Evolutionary conservation across 2,329 filamentous ascomycete genomes (phyloP).

Genomic region (Phialophora expanda): DNA sequence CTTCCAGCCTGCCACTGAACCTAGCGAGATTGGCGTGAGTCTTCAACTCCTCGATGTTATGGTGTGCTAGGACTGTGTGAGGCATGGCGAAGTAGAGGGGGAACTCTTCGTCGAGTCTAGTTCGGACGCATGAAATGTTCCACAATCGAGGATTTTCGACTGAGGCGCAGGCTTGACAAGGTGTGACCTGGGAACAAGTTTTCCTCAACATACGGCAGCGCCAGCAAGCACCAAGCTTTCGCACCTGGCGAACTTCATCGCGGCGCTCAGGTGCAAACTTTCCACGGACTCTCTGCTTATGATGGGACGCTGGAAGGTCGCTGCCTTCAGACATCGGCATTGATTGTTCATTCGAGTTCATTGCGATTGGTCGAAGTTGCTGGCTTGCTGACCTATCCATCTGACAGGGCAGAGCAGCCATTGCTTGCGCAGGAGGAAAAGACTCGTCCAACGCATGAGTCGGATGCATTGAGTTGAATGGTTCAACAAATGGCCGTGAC

Average conservation of each 20-base stretch:
- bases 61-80: conserved; percentile 59
- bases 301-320: conserved; percentile 51
- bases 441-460: neutral
- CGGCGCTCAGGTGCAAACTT: conserved; percentile 63
- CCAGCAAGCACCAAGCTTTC: conserved; percentile 66
- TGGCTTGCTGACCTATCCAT: neutral
- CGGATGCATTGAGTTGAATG: neutral
- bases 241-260: conserved; percentile 64
- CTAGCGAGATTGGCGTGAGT: conserved; percentile 40
- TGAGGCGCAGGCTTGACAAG: conserved; percentile 63
- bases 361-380: conserved; percentile 51
- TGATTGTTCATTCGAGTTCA: conserved; percentile 48
- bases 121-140: conserved; percentile 65
- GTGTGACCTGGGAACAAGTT: conserved; percentile 65
- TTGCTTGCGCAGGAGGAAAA: conserved; percentile 1
- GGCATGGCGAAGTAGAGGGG: conserved; percentile 61
- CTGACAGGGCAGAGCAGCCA: neutral
- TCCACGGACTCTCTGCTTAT: conserved; percentile 57
- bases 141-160: conserved; percentile 66
- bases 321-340: conserved; percentile 40
- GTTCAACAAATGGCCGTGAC: neutral
- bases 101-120: conserved; percentile 63
- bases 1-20: conserved; percentile 58
- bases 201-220: conserved; percentile 70
- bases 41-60: conserved; percentile 40